Evolutionary conservation across 176 grass and related monocot species (phyloP).

Genomic region (Triticum timopheevii): DNA sequence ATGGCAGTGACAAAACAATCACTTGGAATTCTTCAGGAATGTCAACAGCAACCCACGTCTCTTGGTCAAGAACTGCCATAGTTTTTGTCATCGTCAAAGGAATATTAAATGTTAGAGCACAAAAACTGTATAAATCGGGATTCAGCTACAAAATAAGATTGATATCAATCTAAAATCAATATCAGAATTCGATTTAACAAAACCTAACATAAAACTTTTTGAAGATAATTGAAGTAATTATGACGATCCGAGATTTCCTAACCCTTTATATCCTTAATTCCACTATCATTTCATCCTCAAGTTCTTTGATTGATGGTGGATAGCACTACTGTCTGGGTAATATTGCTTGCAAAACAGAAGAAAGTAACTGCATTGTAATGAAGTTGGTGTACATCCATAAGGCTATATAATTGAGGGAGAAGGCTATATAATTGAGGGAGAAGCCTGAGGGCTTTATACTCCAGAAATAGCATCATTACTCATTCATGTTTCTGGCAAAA

Average conservation of each 20-base stretch:
- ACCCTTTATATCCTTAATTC: neutral
- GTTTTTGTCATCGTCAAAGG: slow-evolving; percentile 88
- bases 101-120: slow-evolving; percentile 17
- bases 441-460: neutral
- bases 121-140: slow-evolving; percentile 9
- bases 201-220: neutral
- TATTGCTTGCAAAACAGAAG: slow-evolving; percentile 20
- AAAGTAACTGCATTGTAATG: neutral
- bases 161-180: neutral
- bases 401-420: neutral
- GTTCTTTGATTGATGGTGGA: neutral
- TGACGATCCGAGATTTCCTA: neutral
- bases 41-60: slow-evolving; percentile 87
- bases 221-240: neutral
- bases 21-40: slow-evolving; percentile 94
- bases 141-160: neutral
- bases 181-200: neutral
- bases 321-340: neutral
- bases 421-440: neutral
- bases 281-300: slow-evolving; percentile 14
- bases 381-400: slow-evolving; percentile 5
- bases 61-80: slow-evolving; percentile 99
- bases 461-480: neutral
- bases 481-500: too few relatives aligned
- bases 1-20: slow-evolving; percentile 78